A percentile compares a stretch with the other conserved stretches of the same genome.
phyloP scores from a whole-genome alignment of 768 basidiomycete genomes.

The Hebeloma cylindrosporum region DNA sequence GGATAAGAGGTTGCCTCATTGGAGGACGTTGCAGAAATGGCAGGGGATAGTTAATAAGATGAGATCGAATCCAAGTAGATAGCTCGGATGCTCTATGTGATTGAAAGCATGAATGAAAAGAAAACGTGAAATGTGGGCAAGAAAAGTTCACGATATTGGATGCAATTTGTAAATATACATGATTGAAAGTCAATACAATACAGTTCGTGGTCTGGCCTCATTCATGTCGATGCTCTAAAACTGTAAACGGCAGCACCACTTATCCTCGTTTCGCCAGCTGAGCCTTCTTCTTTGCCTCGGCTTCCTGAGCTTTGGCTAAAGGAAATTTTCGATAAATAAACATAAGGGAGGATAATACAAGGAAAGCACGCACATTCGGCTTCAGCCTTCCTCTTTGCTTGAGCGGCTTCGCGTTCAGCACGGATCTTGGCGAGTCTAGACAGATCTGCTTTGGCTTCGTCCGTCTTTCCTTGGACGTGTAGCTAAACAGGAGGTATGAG shows the following conservation, averaged over 20 bases:
- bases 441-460: constrained; percentile 87
- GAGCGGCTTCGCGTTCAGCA: constrained; percentile 85
- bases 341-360: background rate
- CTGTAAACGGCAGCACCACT: too few relatives aligned
- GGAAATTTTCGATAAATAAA: constrained; percentile 5
- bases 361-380: constrained; percentile 59
- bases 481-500: constrained; percentile 40
- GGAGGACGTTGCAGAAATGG: constrained; percentile 36
- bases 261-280: constrained; percentile 28
- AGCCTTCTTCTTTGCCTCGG: constrained; percentile 59
- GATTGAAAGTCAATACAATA: too few relatives aligned
- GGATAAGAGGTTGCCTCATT: constrained; percentile 41
- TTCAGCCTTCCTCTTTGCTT: constrained; percentile 86
- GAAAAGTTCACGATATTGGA: background rate
- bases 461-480: constrained; percentile 82
- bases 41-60: constrained; percentile 30
- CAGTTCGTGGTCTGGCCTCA: too few relatives aligned
- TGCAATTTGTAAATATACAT: background rate
- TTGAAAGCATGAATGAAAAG: background rate
- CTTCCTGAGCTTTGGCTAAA: constrained; percentile 63
- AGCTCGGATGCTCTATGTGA: background rate
- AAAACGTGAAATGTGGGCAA: background rate
- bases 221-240: too few relatives aligned
- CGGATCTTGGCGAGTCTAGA: constrained; percentile 83
- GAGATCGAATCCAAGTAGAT: constrained; percentile 21